Percentiles rank a stretch among this genome's conserved stretches.
Evolutionary conservation across 805 yeast genomes (phyloP).

Genomic region (Wickerhamiella hasegawae): DNA sequence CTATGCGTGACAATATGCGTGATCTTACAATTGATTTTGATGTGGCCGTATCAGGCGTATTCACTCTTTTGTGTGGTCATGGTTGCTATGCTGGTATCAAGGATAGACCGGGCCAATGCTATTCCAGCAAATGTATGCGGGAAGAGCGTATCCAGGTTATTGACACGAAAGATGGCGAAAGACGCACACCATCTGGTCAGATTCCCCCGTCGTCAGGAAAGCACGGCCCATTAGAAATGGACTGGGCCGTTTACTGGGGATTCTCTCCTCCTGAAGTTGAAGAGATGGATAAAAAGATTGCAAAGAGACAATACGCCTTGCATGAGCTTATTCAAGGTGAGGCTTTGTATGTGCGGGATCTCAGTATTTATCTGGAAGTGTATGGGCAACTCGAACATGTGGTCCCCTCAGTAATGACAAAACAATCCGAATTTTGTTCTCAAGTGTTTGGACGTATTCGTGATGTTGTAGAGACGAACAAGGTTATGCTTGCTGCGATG

Average conservation of each 20-base stretch:
- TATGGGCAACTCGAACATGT: conserved; percentile 32
- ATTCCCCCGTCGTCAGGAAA: not conserved
- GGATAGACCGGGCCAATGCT: conserved; percentile 15
- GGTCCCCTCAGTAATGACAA: conserved; percentile 29
- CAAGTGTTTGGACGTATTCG: conserved; percentile 43
- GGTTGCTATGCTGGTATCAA: conserved; percentile 21
- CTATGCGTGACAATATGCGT: conserved; percentile 1
- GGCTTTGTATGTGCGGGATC: conserved; percentile 50
- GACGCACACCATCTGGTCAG: not conserved
- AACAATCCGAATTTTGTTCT: conserved; percentile 39
- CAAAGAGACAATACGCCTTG: conserved; percentile 56
- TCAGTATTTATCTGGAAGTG: conserved; percentile 44
- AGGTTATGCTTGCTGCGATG: conserved; percentile 40
- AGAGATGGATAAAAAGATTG: conserved; percentile 13
- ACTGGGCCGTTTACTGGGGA: conserved; percentile 16
- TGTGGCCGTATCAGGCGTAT: conserved; percentile 18
- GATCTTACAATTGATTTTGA: conserved; percentile 1
- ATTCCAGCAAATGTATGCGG: conserved; percentile 16
- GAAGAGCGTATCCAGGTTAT: conserved; percentile 9
- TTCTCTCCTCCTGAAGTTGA: conserved; percentile 6
- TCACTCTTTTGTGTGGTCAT: conserved; percentile 20
- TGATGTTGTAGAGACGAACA: conserved; percentile 41
- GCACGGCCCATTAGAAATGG: conserved; percentile 11
- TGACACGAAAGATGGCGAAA: not conserved
- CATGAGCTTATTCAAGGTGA: conserved; percentile 63